A percentile compares a stretch with the other conserved stretches of the same genome.
These are phyloP conservation scores for Paraphoma chrysanthemicola DNA, from an alignment of 2,329 filamentous ascomycete species.

Conservation along the genomic window DNA sequence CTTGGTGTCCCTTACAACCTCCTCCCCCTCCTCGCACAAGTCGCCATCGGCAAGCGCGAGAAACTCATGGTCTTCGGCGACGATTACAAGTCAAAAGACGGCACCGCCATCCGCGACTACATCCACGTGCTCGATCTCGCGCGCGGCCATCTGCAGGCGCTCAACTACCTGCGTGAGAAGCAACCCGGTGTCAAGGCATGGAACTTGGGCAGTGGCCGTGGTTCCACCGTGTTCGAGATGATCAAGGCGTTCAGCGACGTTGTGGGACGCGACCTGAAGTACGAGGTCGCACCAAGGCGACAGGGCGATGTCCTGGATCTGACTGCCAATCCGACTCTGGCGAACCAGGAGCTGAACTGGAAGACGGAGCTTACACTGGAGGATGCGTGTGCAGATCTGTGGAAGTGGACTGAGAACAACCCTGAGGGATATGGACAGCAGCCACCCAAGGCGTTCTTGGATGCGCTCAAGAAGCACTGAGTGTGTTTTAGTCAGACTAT, in stretches of 20 bases:
- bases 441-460: constrained; percentile 82
- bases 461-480: constrained; percentile 51
- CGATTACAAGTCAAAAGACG: constrained; percentile 89
- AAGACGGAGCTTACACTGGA: constrained; percentile 90
- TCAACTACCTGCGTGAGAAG: constrained; percentile 85
- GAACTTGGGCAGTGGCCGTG: constrained; percentile 94
- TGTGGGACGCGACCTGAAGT: constrained; percentile 84
- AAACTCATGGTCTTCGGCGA: constrained; percentile 95
- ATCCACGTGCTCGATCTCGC: constrained; percentile 95
- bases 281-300: constrained; percentile 83
- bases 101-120: constrained; percentile 96
- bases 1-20: constrained; percentile 96
- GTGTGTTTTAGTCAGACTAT: background rate
- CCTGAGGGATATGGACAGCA: constrained; percentile 92
- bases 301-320: constrained; percentile 93
- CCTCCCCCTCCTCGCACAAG: constrained; percentile 90
- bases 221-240: constrained; percentile 97
- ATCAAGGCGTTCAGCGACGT: constrained; percentile 90
- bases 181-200: constrained; percentile 91
- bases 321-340: constrained; percentile 86
- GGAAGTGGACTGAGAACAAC: constrained; percentile 97
- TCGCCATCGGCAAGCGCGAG: constrained; percentile 91
- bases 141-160: constrained; percentile 82
- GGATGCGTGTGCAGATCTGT: constrained; percentile 91
- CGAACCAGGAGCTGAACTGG: constrained; percentile 90